Conservation (phyloP, 2,329 filamentous ascomycete species). For the Purpureocillium takamizusanense region DNA sequence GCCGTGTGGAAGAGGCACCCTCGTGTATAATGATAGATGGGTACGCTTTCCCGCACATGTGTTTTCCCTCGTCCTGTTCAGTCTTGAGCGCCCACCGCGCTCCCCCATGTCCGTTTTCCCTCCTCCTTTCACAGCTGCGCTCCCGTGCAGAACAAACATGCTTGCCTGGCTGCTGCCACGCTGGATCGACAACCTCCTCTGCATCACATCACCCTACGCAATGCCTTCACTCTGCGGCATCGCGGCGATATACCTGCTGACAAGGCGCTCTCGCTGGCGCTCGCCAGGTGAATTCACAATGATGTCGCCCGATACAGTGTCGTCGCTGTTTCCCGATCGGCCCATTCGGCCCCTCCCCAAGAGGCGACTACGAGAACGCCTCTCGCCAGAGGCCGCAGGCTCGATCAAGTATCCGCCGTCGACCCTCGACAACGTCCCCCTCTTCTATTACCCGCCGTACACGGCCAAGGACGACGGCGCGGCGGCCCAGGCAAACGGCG, state of each 20-base stretch:
- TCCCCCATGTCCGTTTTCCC: constrained; percentile 2
- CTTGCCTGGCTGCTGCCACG: constrained; percentile 1
- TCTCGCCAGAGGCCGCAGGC: constrained; percentile 77
- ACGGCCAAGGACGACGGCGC: constrained; percentile 37
- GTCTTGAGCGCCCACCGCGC: constrained; percentile 6
- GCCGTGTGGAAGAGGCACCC: constrained; percentile 7
- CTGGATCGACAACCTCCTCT: constrained; percentile 1
- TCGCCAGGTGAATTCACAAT: constrained; percentile 33
- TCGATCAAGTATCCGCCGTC: constrained; percentile 75
- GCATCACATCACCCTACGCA: constrained; percentile 5
- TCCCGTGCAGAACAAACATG: not conserved
- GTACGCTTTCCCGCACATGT: constrained; percentile 23
- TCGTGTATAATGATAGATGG: constrained; percentile 29
- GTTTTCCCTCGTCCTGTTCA: constrained; percentile 20
- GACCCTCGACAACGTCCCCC: constrained; percentile 58
- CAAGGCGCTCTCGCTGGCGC: constrained; percentile 9
- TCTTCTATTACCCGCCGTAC: constrained; percentile 58
- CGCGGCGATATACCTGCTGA: constrained; percentile 18
- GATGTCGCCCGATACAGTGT: constrained; percentile 67
- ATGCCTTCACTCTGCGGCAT: constrained; percentile 7
- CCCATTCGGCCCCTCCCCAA: constrained; percentile 89
- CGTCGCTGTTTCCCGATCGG: constrained; percentile 76
- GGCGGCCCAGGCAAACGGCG: constrained; percentile 10
- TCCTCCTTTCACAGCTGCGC: constrained; percentile 2
- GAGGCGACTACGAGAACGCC: constrained; percentile 74